Base-by-base conservation (phyloP, 805 yeast species). In the Lipomyces kockii region DNA sequence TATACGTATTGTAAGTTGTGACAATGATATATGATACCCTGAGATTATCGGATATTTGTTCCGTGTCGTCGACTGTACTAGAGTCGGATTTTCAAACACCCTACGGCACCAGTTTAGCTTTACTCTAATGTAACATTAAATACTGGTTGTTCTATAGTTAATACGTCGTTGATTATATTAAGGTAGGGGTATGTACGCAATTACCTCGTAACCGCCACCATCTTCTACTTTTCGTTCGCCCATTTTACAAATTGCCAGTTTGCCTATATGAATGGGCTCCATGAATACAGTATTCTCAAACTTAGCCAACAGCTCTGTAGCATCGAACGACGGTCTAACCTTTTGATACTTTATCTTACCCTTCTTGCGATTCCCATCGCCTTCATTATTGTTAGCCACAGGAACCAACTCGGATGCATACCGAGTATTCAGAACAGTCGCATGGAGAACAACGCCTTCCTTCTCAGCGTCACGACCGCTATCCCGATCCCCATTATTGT, bases 121-220 rank as follows among this genome's bases (percentile, higher is more conserved):
- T 55, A 32, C 14, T 56, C 34, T 51, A 39, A 58, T 62, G 29
- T 2, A 37, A 37, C 43, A 37, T 17, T 43, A 43, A 8, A 12
- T n/a, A 14, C 49, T 2, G 20, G 49, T 6, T 43, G 20, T 17
- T 43, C 49, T 17, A 43, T 43, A 37, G 17, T 37, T n/a, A 17
- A 17, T 43, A 37, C 43, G 17, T 37, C 17, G 49, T 59, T 39
- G 52, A 35, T 2, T 43, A 43, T 14, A 29, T 51, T 46, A 61
- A 32, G 62, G 61, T n/a, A 61, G 46, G 25, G 61, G 53, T 17
- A 64, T 37, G 14, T n/a, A 61, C 29, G 61, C 71, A 20, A 58
- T 60, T 32, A 62, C 56, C 52, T 55, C 60, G 43, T 68, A 68
- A 3, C 69, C 69, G 17, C 71, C 69, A 11, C 69, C 69, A 25